These are phyloP conservation scores for Pseudotsuga menziesii DNA, from an alignment of 75 land plant genomes.

Conservation along the genomic window DNA sequence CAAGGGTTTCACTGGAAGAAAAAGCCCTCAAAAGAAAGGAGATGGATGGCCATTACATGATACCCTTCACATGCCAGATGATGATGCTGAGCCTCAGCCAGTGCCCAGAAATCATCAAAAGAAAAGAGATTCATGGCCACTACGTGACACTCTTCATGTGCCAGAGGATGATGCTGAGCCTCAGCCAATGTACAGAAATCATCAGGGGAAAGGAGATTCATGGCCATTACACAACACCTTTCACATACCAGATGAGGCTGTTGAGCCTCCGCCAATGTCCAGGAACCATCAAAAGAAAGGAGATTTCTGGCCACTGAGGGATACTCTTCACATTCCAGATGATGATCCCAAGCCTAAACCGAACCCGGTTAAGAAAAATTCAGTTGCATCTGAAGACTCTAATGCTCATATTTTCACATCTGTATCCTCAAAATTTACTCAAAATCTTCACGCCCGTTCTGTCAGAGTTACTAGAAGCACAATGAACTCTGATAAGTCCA, in stretches of 20 bases:
- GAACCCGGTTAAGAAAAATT: constrained; percentile 27
- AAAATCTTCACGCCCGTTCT: constrained; percentile 22
- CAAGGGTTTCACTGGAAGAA: not conserved
- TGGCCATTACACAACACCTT: not conserved
- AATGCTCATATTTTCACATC: not conserved
- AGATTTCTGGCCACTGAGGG: constrained; percentile 42
- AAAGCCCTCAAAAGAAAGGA: not conserved
- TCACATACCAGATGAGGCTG: constrained; percentile 33
- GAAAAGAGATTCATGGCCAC: constrained; percentile 24
- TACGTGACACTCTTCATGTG: not conserved
- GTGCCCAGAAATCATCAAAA: constrained; percentile 1
- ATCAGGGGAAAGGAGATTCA: not conserved
- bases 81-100: constrained; percentile 6
- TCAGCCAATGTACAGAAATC: not conserved
- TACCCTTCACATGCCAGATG: not conserved
- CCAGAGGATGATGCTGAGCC: constrained; percentile 3
- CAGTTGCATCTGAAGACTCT: not conserved
- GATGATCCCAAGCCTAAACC: constrained; percentile 32
- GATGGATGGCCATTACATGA: constrained; percentile 9
- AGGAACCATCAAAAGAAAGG: constrained; percentile 5
- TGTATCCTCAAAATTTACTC: constrained; percentile 23
- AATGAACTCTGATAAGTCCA: constrained; percentile 33
- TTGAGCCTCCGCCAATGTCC: constrained; percentile 5
- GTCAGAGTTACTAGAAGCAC: constrained; percentile 26
- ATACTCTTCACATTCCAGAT: constrained; percentile 54